These are phyloP conservation scores for Quillaja saponaria DNA, from an alignment of 306 rosid species.

Conservation along the genomic window DNA sequence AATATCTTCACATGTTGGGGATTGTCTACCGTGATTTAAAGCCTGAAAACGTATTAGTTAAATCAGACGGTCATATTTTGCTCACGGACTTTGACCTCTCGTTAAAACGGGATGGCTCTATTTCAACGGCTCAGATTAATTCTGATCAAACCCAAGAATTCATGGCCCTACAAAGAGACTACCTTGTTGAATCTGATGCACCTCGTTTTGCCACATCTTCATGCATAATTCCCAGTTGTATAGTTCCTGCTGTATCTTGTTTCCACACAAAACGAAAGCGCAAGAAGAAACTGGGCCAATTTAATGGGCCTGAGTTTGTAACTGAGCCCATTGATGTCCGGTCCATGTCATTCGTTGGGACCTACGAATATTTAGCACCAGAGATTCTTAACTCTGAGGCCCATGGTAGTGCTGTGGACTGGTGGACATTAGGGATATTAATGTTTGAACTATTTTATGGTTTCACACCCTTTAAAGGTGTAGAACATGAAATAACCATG, in stretches of 20 bases:
- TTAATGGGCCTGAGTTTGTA: constrained; percentile 51
- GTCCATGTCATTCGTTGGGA: constrained; percentile 63
- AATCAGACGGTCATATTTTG: constrained; percentile 84
- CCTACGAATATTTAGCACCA: constrained; percentile 69
- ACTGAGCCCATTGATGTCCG: constrained; percentile 56
- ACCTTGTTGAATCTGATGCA: constrained; percentile 12
- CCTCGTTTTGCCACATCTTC: constrained; percentile 49
- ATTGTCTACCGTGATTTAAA: constrained; percentile 84
- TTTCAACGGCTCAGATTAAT: constrained; percentile 50
- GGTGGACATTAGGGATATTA: constrained; percentile 65
- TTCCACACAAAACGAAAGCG: constrained; percentile 57
- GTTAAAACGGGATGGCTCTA: constrained; percentile 47
- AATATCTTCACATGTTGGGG: constrained; percentile 93
- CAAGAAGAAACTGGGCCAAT: constrained; percentile 51
- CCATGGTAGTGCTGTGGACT: constrained; percentile 59
- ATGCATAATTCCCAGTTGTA: constrained; percentile 55
- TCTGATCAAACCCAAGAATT: constrained; percentile 39
- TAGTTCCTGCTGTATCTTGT: constrained; percentile 58
- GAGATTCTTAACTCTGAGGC: constrained; percentile 62
- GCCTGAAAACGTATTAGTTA: constrained; percentile 76
- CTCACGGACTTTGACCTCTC: constrained; percentile 70
- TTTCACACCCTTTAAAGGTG: constrained; percentile 52
- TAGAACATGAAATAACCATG: constrained; percentile 52
- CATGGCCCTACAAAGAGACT: constrained; percentile 36
- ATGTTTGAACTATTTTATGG: constrained; percentile 56